Evolutionary conservation across 1,284 basidiomycete genomes (phyloP), one percentile per base, ranked within the genome.

Genomic region (Thecaphora frezii): DNA sequence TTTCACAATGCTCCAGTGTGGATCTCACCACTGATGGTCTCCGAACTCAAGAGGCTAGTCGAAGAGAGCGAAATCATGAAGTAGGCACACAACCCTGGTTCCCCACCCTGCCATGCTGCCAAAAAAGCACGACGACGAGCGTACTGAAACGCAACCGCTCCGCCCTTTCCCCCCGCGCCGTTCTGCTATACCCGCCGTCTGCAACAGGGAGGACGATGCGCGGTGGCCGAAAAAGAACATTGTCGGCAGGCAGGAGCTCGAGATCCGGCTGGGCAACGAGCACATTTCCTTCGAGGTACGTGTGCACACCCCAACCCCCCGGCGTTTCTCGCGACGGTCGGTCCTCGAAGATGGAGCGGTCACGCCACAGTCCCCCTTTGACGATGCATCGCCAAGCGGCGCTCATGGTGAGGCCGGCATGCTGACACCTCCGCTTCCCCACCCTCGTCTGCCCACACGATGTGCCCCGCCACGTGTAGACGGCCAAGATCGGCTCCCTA

Each of bases 211-310:
- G 85, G 94, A 98, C 79, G 94, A 98, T 81, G 85, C 87, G 0
- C 89, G 91, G 73, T 98, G 94, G 96, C 94, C 94, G 5, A 94
- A 96, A 83, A 97, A 94, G 84, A 96, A 97, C 80, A 90, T 96
- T 43, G 91, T 96, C 21, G 96, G 94, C 41, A 91, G 93, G 80
- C 94, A 98, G 80, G 96, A 98, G 80, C 85, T 98, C 44, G 94
- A 98, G 80, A 90, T 98, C 52, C 86, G 91, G 56, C 80, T 97
- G 55, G 93, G 93, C 43, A 93, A 89, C 76, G 91, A 97, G 71
- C 94, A 97, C 79, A 97, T 98, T 63, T 89, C 92, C 1, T 98
- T 98, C 71, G 94, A 98, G 84, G 93, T 93, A 52, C 51, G 86
- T 82, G 13, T 9, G 44, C 28, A 13, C 13, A 44, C 19, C 42